Evolutionary conservation across 2,329 filamentous ascomycete species (phyloP), one percentile per base, ranked within the genome.

Genomic region (Elsinoe batatas): DNA sequence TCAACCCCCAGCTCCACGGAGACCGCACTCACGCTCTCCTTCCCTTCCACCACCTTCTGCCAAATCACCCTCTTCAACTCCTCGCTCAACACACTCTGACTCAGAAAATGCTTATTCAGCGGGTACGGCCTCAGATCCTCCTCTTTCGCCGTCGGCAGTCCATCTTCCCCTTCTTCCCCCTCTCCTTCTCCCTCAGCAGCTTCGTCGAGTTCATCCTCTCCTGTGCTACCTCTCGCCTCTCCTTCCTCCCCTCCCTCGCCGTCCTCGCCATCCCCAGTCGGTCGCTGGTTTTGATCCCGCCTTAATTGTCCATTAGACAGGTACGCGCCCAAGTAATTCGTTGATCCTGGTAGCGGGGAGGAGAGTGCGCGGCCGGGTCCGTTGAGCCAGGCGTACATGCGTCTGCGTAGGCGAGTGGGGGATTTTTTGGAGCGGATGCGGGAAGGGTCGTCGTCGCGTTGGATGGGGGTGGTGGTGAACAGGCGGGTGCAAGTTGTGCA

Each of bases 1-100:
- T 93, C 89, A 20, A 95, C 81, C 26, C 83, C 81, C 63, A 87
- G 79, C 64, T 88, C 80, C 1, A 85, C 85, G 65, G 88, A 91
- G 17, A 94, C 87, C 42, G 79, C 79, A 64, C 88, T 84, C 59
- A 95, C 75, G 56, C 85, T 81, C 68, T 84, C 76, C 58, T 84
- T 84, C 12, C 81, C 68, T n/a, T 71, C 67, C 59, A 82, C 81
- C 12, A 94, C 82, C 62, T 81, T 79, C 3, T 76, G 65, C 74
- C 87, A 93, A 55, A 96, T 86, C 61, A 84, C 75, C 63, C 91
- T 83, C 58, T 86, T 78, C 47, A 91, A 74, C 15, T 76, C 72
- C 63, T 94, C 87, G 59, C 84, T 84, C 61, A 96, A 75, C 18
- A 95, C 86, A 3, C 78, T 74, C 68, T 87, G 78, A 64, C 84